Percentiles rank a stretch among this genome's conserved stretches.
phyloP scores from a whole-genome alignment of 306 rosid genomes.

The Hippophae rhamnoides region DNA sequence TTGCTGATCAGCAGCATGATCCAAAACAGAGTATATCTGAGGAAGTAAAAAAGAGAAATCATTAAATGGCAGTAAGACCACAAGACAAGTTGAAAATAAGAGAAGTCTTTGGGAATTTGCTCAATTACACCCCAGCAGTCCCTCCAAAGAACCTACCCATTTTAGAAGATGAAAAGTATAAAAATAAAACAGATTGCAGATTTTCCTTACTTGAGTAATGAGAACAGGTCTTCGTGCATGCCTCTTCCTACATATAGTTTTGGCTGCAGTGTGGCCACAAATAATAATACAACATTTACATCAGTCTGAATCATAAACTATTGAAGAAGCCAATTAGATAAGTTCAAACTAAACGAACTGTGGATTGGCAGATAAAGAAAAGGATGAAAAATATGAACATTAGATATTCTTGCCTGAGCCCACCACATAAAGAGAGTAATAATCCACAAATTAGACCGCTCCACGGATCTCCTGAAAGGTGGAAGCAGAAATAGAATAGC shows the following conservation, averaged over 20 bases:
- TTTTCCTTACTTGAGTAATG: constrained; percentile 70
- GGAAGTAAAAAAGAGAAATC: constrained; percentile 19
- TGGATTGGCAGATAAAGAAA: constrained; percentile 12
- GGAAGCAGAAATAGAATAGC: constrained; percentile 78
- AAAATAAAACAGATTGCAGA: background rate
- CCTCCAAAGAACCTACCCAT: background rate
- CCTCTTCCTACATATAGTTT: constrained; percentile 86
- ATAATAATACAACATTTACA: constrained; percentile 13
- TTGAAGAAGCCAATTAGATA: background rate
- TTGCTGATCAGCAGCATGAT: constrained; percentile 83
- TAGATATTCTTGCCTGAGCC: constrained; percentile 71
- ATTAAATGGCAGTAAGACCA: constrained; percentile 7
- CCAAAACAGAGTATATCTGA: constrained; percentile 93
- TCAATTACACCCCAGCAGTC: background rate
- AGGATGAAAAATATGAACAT: constrained; percentile 6
- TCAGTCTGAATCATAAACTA: constrained; percentile 4
- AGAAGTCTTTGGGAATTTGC: background rate
- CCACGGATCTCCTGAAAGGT: constrained; percentile 62
- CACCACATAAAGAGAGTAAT: constrained; percentile 85
- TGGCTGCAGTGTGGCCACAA: constrained; percentile 60
- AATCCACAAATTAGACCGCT: constrained; percentile 62
- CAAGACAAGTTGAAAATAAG: constrained; percentile 2
- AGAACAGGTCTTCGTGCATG: constrained; percentile 72
- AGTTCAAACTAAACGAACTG: background rate
- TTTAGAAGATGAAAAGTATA: constrained; percentile 5